Evolutionary conservation across 2,329 filamentous ascomycete genomes (phyloP).

Genomic region (Reticulascus tulasneorum): DNA sequence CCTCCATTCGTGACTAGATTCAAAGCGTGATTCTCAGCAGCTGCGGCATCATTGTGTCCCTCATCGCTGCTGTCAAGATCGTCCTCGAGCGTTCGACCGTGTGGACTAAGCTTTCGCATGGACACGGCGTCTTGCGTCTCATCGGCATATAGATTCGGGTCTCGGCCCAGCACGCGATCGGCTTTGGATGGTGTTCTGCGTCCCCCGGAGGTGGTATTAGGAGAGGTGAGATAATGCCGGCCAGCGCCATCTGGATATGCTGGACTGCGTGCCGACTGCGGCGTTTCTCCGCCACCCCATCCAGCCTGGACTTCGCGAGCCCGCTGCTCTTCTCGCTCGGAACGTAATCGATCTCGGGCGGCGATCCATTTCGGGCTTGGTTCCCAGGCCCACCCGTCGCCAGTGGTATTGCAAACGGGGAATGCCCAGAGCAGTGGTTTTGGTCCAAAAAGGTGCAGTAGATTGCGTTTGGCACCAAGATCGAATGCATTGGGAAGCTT

Average conservation of each 20-base stretch:
- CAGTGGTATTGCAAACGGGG: conserved; percentile 79
- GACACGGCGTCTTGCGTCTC: conserved; percentile 36
- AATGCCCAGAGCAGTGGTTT: conserved; percentile 70
- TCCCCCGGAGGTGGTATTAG: conserved; percentile 20
- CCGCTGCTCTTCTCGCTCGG: conserved; percentile 56
- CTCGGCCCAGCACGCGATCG: conserved; percentile 54
- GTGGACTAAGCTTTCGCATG: conserved; percentile 43
- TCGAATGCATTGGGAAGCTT: conserved; percentile 93
- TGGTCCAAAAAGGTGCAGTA: conserved; percentile 77
- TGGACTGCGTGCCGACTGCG: conserved; percentile 14
- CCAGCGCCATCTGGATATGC: conserved; percentile 17
- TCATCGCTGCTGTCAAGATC: conserved; percentile 33
- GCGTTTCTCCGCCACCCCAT: conserved; percentile 50
- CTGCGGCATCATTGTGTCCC: conserved; percentile 32
- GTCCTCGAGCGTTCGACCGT: conserved; percentile 40
- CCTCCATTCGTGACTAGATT: conserved; percentile 36
- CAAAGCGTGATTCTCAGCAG: conserved; percentile 40
- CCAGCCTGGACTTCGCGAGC: conserved; percentile 62
- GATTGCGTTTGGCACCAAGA: conserved; percentile 75
- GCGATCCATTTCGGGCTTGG: conserved; percentile 74
- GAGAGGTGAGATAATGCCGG: conserved; percentile 21
- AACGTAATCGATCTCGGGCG: conserved; percentile 59
- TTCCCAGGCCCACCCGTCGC: conserved; percentile 95
- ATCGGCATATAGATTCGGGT: conserved; percentile 52
- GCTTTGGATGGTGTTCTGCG: conserved; percentile 49